Evolutionary conservation across 805 yeast species (phyloP).

Genomic region (Maudiozyma serrabonitensis): DNA sequence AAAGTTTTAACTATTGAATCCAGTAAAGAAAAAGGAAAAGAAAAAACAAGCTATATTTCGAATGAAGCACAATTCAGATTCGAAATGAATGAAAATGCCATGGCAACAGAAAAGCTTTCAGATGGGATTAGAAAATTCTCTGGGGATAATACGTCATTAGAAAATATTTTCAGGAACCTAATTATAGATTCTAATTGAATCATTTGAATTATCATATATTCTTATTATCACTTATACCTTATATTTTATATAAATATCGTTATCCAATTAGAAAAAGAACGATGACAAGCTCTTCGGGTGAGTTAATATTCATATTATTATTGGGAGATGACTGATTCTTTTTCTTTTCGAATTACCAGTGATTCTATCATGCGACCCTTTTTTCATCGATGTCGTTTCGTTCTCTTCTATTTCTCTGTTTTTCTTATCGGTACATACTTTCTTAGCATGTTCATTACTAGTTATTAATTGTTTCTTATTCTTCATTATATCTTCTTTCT

Average conservation of each 20-base stretch:
- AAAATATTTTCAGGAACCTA: slow-evolving; percentile 25
- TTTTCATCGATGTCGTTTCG: too few species aligned
- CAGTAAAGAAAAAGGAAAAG: slow-evolving; percentile 40
- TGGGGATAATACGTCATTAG: slow-evolving; percentile 79
- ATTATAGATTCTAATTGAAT: neutral
- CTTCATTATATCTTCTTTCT: too few species aligned
- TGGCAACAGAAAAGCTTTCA: slow-evolving; percentile 95
- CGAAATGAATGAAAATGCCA: slow-evolving; percentile 87
- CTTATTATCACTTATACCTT: too few species aligned
- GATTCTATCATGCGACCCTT: too few species aligned
- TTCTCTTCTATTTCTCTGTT: too few species aligned
- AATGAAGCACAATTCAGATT: slow-evolving; percentile 88
- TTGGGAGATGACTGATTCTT: neutral
- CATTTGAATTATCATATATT: neutral
- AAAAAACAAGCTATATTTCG: slow-evolving; percentile 70
- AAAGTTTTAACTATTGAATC: slow-evolving; percentile 57
- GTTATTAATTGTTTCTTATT: too few species aligned
- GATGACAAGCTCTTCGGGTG: neutral
- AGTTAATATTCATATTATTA: neutral
- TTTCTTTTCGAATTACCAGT: slow-evolving; percentile 4
- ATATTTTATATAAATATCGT: too few species aligned
- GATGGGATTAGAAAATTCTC: slow-evolving; percentile 98
- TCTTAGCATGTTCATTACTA: too few species aligned
- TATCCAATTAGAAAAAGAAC: too few species aligned
- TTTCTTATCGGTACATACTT: too few species aligned